phyloP scores from a whole-genome alignment of 352 stramenopile genomes.

The Blastocystis hominis region DNA sequence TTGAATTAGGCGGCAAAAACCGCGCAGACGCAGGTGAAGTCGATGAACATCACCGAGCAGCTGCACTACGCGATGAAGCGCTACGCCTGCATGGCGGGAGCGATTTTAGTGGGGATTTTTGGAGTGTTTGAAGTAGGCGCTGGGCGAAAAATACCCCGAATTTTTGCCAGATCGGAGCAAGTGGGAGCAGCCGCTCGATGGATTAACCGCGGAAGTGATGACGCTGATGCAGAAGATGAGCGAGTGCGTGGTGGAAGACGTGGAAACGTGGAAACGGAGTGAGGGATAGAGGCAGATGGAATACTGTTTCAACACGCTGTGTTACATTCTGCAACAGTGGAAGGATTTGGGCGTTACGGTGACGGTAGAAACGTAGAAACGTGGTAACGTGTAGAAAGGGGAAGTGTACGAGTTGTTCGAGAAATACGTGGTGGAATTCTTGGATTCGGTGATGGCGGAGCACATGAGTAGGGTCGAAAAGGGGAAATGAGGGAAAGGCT shows the following conservation, averaged over 20 bases:
- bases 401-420: not conserved
- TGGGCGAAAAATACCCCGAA: not conserved
- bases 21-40: not conserved
- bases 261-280: not conserved
- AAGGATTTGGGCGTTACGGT: not conserved
- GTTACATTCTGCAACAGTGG: slow-evolving; percentile 3
- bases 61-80: not conserved
- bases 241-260: not conserved
- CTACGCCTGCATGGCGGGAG: not conserved
- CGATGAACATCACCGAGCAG: not conserved
- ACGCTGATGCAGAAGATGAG: not conserved
- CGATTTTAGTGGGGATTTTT: not conserved
- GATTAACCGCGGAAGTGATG: not conserved
- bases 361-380: not conserved
- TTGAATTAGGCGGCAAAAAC: not conserved
- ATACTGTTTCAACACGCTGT: not conserved
- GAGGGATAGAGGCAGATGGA: not conserved
- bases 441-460: not conserved
- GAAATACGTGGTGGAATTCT: not conserved
- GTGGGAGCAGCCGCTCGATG: slow-evolving; percentile 2
- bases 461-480: slow-evolving; percentile 1
- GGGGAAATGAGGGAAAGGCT: not conserved
- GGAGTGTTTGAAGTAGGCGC: not conserved
- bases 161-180: not conserved
- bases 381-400: not conserved